Base-by-base conservation (phyloP, 495 filamentous ascomycete species). In the Chaetomium fimeti region DNA sequence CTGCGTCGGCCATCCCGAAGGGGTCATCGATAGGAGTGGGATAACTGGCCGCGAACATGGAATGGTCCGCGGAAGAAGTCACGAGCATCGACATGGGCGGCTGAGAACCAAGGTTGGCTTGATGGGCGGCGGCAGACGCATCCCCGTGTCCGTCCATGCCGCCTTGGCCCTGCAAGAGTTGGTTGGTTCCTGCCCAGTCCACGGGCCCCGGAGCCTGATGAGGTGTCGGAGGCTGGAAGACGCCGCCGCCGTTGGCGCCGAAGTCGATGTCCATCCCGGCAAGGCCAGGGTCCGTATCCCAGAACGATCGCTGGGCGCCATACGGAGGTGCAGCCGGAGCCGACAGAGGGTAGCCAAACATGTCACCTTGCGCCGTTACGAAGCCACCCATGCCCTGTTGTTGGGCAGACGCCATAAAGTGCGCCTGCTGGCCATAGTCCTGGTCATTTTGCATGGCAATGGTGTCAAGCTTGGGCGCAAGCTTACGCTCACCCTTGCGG, bases 261-360 rank as follows among this genome's bases (percentile, higher is more conserved):
- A 85, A 85, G 65, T 87, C 84, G 13, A 88, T 76, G 58, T 82
- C 83, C 82, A 87, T 85, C 13, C 74, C 79, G 58, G 72, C 75
- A 70, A 82, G 78, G 63, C 72, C 76, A 2, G 79, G 68, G 55
- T 86, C 82, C 16, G 88, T 79, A 64, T 93, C 91, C 90, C 90
- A 94, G 71, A 92, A 92, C 28, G 88, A 73, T 59, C 85, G 84
- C 47, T 87, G 82, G 65, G 88, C 85, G 8, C 82, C 82, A 62
- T 88, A 88, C 57, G 83, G 82, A 11, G 88, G 86, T 24, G 87
- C 89, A 7, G 88, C 84, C 1, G 91, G 86, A 36, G 89, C 88
- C 3, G 89, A 84, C 63, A 88, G 82, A 13, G 84, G 84, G 66
- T 91, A 87, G 29, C 85, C 83, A 68, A 92, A 91, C 70, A 82